These are phyloP conservation scores for Tulasnella calospora DNA, from an alignment of 768 basidiomycete genomes.

Conservation along the genomic window DNA sequence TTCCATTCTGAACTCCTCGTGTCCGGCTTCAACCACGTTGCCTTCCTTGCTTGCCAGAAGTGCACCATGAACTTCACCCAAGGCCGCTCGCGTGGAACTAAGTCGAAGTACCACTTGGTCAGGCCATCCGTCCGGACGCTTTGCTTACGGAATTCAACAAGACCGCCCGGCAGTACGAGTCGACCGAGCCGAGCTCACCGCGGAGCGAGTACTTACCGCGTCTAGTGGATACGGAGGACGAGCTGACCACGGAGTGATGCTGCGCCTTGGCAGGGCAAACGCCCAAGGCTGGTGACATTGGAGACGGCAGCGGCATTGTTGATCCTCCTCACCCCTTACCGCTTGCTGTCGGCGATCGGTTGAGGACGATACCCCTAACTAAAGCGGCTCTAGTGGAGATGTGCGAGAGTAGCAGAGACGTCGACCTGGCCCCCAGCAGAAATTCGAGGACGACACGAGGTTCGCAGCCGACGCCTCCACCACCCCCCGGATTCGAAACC, in stretches of 20 bases:
- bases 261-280: not conserved
- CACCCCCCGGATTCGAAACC: not conserved
- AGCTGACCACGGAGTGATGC: not conserved
- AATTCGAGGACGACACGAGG: not conserved
- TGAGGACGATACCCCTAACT: not conserved
- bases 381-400: not conserved
- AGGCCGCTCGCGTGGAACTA: too few relatives aligned
- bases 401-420: not conserved
- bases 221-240: not conserved
- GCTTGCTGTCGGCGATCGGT: not conserved
- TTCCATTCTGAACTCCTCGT: too few relatives aligned
- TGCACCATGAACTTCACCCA: too few relatives aligned
- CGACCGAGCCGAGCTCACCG: not conserved
- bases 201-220: not conserved
- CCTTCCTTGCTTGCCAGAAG: too few relatives aligned
- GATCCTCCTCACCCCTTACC: not conserved
- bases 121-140: too few relatives aligned
- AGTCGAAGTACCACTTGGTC: too few relatives aligned
- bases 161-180: not conserved
- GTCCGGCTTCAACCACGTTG: too few relatives aligned
- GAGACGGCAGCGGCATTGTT: not conserved
- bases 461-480: not conserved
- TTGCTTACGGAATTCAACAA: not conserved
- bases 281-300: not conserved
- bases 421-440: not conserved